phyloP scores from a whole-genome alignment of 306 rosid genomes.

The Adenanthera pavonina region DNA sequence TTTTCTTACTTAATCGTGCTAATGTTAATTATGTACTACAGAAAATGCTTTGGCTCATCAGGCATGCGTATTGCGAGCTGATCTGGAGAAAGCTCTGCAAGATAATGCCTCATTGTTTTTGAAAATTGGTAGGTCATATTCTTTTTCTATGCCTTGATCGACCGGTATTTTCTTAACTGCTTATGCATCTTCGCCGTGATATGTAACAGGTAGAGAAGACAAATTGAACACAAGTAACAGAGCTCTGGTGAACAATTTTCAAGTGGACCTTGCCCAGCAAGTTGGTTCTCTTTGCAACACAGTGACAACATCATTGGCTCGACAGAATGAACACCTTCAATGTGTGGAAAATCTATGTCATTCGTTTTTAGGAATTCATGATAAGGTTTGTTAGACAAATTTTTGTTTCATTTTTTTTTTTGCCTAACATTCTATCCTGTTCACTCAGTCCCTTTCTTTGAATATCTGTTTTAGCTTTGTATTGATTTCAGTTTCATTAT shows the following conservation, averaged over 20 bases:
- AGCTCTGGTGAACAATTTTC: conserved; percentile 71
- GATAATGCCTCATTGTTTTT: conserved; percentile 76
- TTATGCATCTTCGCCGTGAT: not conserved
- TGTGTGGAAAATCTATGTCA: conserved; percentile 73
- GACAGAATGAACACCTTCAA: conserved; percentile 79
- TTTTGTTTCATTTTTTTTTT: conserved; percentile 5
- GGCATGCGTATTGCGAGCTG: conserved; percentile 76
- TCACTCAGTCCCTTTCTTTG: not conserved
- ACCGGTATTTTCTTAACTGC: not conserved
- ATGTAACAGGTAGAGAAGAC: conserved; percentile 81
- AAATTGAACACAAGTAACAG: conserved; percentile 71
- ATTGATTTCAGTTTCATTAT: conserved; percentile 1
- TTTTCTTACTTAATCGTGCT: conserved; percentile 19
- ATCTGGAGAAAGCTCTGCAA: conserved; percentile 80
- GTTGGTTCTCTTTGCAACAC: conserved; percentile 77
- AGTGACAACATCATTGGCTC: conserved; percentile 67
- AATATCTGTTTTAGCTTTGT: not conserved
- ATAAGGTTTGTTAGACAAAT: conserved; percentile 57
- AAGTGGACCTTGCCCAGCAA: conserved; percentile 70
- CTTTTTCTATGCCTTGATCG: conserved; percentile 11
- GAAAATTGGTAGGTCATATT: conserved; percentile 71
- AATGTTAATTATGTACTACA: conserved; percentile 45
- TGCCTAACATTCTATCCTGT: not conserved
- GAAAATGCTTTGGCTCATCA: conserved; percentile 91
- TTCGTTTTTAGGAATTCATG: conserved; percentile 68